Evolutionary conservation across 2,329 filamentous ascomycete species (phyloP), one percentile per base, ranked within the genome.

Genomic region (Phialocephala sp.): DNA sequence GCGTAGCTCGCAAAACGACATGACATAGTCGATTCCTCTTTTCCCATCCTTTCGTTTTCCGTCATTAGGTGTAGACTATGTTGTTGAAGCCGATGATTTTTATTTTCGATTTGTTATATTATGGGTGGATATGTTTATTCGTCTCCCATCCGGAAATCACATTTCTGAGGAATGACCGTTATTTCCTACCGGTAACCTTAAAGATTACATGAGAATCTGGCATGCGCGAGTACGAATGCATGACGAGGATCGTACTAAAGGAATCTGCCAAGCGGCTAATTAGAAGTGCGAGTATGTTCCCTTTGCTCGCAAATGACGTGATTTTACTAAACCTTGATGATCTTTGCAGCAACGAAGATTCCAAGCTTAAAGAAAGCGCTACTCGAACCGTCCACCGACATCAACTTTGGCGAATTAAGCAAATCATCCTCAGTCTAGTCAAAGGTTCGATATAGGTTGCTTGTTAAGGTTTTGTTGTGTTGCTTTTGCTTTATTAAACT

Each of bases 1-100:
- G 45, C 59, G 63, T 54, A 65, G 60, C 18, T 54, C 59, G 63
- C 63, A 62, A 59, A 57, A 50, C 41, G 59, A 65, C 63, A 61
- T 65, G 35, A 54, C 63, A 61, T 65, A 58, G 50, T 58, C 61
- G 59, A 59, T 22, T 54, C 15, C 50, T 27, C 22, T 27, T 9
- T 27, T 50, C 45, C n/a, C 8, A 4, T 37, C 14, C 39, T 57
- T 15, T 37, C 6, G 55, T 4, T 11, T 20, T 41, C 15, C 2
- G 32, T 57, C 15, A 57, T 5, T 11, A 57, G 15, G 1, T 27
- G 3, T 11, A 37, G 27, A 32, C 47, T 27, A 35, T 54, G 14
- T 6, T 20, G 45, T 24, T 24, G 45, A n/a, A 11, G n/a, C 27
- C 27, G 45, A 9, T n/a, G 6, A 11, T 14, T 8, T 47, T 24